Percentiles rank a stretch among this genome's conserved stretches.
Evolutionary conservation across 345 rosid genomes (phyloP).

Genomic region (Capsella bursapastoris): DNA sequence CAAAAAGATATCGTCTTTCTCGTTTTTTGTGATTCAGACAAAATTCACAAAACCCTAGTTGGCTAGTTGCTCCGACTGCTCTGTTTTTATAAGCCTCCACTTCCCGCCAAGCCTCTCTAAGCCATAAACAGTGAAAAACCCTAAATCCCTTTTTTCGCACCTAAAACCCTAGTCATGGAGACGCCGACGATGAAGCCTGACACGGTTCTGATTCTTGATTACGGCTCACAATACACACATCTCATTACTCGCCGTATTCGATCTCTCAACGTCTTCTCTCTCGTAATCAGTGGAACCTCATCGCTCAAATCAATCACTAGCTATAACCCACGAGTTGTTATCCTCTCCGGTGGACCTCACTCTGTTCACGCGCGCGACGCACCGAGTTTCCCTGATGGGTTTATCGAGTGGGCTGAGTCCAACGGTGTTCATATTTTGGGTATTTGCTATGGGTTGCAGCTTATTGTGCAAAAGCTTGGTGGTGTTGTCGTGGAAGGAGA

Average conservation of each 20-base stretch:
- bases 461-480: slow-evolving; percentile 84
- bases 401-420: slow-evolving; percentile 70
- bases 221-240: slow-evolving; percentile 92
- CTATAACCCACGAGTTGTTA: slow-evolving; percentile 71
- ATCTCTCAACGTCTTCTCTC: slow-evolving; percentile 81
- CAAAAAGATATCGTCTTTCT: slow-evolving; percentile 34
- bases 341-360: slow-evolving; percentile 98
- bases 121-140: slow-evolving; percentile 26
- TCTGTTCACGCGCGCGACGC: slow-evolving; percentile 75
- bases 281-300: slow-evolving; percentile 86
- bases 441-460: slow-evolving; percentile 84
- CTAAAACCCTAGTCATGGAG: slow-evolving; percentile 43
- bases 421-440: slow-evolving; percentile 72
- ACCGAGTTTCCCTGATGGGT: slow-evolving; percentile 78
- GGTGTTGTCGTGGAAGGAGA: slow-evolving; percentile 78
- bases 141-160: background rate
- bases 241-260: slow-evolving; percentile 93
- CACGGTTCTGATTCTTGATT: slow-evolving; percentile 86
- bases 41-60: slow-evolving; percentile 39
- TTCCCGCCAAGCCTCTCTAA: slow-evolving; percentile 36
- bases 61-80: slow-evolving; percentile 5
- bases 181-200: slow-evolving; percentile 62
- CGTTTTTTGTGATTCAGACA: slow-evolving; percentile 30
- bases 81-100: slow-evolving; percentile 37
- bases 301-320: slow-evolving; percentile 61